Conservation (phyloP, 2,329 filamentous ascomycete genomes). For the Epichloe brachyelytri region DNA sequence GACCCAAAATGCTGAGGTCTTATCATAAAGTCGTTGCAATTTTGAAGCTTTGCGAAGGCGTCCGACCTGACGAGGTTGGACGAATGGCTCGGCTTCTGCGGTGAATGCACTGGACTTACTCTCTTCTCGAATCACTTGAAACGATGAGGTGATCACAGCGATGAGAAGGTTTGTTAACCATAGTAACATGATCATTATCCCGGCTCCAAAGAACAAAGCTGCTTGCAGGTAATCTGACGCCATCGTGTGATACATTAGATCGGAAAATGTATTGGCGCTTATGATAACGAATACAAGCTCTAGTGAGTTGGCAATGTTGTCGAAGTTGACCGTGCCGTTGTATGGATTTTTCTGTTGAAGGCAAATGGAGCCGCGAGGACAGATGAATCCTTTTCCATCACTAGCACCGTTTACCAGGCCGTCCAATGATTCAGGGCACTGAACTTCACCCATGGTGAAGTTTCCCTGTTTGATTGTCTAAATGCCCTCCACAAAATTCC, state of each 20-base stretch:
- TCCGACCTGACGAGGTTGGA: constrained; percentile 25
- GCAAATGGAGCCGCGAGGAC: constrained; percentile 72
- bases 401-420: constrained; percentile 37
- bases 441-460: constrained; percentile 54
- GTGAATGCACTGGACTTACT: constrained; percentile 91
- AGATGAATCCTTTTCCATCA: constrained; percentile 72
- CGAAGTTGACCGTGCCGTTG: constrained; percentile 81
- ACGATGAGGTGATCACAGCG: constrained; percentile 95
- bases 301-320: constrained; percentile 83
- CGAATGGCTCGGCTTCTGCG: constrained; percentile 44
- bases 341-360: constrained; percentile 68
- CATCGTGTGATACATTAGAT: constrained; percentile 86
- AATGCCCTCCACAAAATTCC: constrained; percentile 78
- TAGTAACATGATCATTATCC: constrained; percentile 82
- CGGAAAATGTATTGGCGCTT: constrained; percentile 93
- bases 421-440: constrained; percentile 21
- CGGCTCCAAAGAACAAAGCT: constrained; percentile 61
- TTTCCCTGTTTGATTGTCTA: constrained; percentile 45
- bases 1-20: constrained; percentile 67
- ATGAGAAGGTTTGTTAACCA: constrained; percentile 94
- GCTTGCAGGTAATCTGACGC: constrained; percentile 83
- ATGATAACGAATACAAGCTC: constrained; percentile 97
- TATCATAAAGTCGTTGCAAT: constrained; percentile 62
- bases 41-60: constrained; percentile 24
- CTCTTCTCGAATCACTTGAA: constrained; percentile 95